phyloP scores from a whole-genome alignment of 768 basidiomycete genomes.

The Dendrothele bispora region DNA sequence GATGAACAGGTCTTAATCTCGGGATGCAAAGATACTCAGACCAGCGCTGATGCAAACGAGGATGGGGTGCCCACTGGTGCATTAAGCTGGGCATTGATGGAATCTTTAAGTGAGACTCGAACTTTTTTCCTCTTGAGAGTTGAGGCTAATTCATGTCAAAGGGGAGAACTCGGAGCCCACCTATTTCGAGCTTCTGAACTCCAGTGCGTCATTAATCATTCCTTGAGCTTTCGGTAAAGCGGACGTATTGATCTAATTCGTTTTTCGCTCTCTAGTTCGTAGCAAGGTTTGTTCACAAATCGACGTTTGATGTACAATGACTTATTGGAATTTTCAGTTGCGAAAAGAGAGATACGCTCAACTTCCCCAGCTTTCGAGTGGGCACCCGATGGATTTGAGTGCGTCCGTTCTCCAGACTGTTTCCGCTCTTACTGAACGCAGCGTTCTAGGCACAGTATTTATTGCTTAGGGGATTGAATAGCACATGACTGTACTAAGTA shows the following conservation, averaged over 20 bases:
- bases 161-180: slow-evolving; percentile 6
- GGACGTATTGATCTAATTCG: too few relatives aligned
- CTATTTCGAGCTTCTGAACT: slow-evolving; percentile 1
- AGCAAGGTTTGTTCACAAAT: background rate
- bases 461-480: background rate
- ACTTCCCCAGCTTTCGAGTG: slow-evolving; percentile 1
- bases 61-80: slow-evolving; percentile 42
- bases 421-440: background rate
- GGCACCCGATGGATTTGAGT: slow-evolving; percentile 7
- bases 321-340: background rate
- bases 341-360: slow-evolving; percentile 4
- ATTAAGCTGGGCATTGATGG: slow-evolving; percentile 39
- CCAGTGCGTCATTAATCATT: slow-evolving; percentile 1
- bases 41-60: slow-evolving; percentile 47
- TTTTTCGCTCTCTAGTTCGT: background rate
- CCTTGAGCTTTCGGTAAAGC: too few relatives aligned
- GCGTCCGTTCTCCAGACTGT: background rate
- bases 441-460: slow-evolving; percentile 1
- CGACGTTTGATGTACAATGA: background rate
- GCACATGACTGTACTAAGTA: background rate
- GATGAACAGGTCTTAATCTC: slow-evolving; percentile 42
- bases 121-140: background rate
- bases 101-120: slow-evolving; percentile 23
- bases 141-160: background rate
- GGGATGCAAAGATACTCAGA: slow-evolving; percentile 50